Percentiles rank a stretch among this genome's conserved stretches.
phyloP scores from a whole-genome alignment of 441 rosid species.

The Populus trichocarpa region DNA sequence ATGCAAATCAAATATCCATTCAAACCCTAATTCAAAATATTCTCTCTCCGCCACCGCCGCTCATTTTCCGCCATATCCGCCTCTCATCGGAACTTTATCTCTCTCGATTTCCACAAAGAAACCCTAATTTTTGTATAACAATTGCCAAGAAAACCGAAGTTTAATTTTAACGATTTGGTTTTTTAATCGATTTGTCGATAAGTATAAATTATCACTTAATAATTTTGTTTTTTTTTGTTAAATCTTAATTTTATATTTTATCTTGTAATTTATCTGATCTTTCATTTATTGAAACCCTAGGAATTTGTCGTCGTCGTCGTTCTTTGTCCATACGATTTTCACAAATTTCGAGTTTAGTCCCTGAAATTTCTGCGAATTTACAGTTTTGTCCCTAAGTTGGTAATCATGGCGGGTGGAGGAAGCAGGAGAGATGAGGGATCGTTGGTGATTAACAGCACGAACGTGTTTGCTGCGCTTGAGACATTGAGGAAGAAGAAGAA shows the following conservation, averaged over 20 bases:
- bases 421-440: conserved; percentile 67
- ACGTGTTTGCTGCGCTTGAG: conserved; percentile 81
- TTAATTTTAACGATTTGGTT: background rate
- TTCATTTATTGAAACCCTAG: background rate
- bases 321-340: background rate
- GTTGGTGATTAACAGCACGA: conserved; percentile 54
- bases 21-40: background rate
- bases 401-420: conserved; percentile 49
- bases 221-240: background rate
- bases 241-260: background rate
- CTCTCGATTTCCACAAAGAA: background rate
- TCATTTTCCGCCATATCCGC: background rate
- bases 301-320: background rate
- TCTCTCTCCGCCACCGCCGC: background rate
- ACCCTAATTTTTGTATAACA: background rate
- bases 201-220: background rate
- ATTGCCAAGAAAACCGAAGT: too few species aligned
- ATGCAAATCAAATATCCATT: background rate
- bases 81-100: background rate
- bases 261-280: background rate
- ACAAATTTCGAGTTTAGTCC: background rate
- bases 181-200: background rate
- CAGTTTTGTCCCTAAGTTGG: background rate
- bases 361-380: background rate
- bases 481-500: conserved; percentile 83